A percentile compares a stretch with the other conserved stretches of the same genome.
Evolutionary conservation across 2,329 filamentous ascomycete species (phyloP).

Genomic region (Conoideocrella luteorostrata): DNA sequence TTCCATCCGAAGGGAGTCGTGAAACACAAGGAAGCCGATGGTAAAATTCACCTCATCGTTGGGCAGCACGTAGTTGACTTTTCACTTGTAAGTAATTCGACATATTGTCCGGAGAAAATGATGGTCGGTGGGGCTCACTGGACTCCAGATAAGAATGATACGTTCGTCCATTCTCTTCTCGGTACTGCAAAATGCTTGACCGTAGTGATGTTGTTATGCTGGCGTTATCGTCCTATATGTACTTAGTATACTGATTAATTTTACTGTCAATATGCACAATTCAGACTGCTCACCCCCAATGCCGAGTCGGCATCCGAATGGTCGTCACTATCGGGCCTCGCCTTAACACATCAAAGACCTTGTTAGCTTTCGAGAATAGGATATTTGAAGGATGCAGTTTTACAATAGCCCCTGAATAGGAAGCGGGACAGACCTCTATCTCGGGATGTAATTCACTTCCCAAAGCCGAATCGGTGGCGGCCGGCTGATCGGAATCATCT

Average conservation of each 20-base stretch:
- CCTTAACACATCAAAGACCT: too few species aligned
- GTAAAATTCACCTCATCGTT: conserved; percentile 20
- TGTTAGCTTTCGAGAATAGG: too few species aligned
- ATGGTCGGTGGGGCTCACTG: conserved; percentile 13
- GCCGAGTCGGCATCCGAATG: conserved; percentile 1
- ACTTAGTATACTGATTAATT: too few species aligned
- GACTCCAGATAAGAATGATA: conserved; percentile 28
- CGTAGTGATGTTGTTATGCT: conserved; percentile 20
- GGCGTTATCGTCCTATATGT: conserved; percentile 2
- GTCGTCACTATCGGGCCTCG: too few species aligned
- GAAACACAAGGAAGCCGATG: background rate
- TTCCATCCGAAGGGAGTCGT: background rate
- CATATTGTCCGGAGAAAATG: background rate
- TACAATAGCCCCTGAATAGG: background rate
- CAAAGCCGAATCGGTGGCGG: background rate
- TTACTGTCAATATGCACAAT: background rate
- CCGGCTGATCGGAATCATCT: background rate
- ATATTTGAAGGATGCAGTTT: too few species aligned
- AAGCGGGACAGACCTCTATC: background rate
- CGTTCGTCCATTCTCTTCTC: conserved; percentile 31
- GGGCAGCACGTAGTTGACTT: conserved; percentile 22
- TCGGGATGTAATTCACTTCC: background rate
- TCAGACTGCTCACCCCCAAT: conserved; percentile 11
- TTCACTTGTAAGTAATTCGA: background rate
- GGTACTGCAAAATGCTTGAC: conserved; percentile 29